A percentile compares a stretch with the other conserved stretches of the same genome.
phyloP scores from a whole-genome alignment of 441 rosid species.

The Monsonia emarginata region DNA sequence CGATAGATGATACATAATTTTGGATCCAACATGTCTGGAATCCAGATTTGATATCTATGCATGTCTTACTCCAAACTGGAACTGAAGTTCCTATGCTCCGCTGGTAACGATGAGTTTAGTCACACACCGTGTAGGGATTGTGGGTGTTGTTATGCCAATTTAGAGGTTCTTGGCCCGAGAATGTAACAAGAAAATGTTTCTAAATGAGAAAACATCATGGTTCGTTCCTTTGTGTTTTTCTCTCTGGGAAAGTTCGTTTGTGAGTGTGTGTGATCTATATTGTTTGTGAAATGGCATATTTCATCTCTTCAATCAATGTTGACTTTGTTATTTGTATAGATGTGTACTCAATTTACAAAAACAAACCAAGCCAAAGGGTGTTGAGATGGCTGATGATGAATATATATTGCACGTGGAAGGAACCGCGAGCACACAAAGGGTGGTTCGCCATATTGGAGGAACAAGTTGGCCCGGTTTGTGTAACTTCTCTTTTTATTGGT shows the following conservation, averaged over 20 bases:
- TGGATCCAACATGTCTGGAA: not conserved
- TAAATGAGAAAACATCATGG: no score
- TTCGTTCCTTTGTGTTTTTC: no score
- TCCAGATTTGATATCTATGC: not conserved
- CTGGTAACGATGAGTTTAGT: not conserved
- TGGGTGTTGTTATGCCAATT: not conserved
- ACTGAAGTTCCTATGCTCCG: not conserved
- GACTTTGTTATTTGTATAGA: constrained; percentile 23
- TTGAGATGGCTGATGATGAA: constrained; percentile 72
- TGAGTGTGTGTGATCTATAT: not conserved
- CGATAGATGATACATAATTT: not conserved
- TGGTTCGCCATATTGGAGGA: constrained; percentile 72
- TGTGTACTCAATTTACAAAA: constrained; percentile 67
- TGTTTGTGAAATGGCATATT: not conserved
- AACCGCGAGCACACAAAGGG: constrained; percentile 69
- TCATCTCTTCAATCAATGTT: not conserved
- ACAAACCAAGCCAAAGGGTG: constrained; percentile 56
- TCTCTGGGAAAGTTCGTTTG: no score
- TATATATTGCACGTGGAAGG: constrained; percentile 89
- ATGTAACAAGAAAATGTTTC: no score
- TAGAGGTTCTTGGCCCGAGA: not conserved
- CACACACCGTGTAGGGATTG: not conserved
- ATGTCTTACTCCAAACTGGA: not conserved
- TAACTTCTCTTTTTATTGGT: not conserved
- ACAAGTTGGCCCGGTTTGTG: constrained; percentile 86